Percentiles rank a stretch among this genome's conserved stretches.
phyloP scores from a whole-genome alignment of 495 filamentous ascomycete species.

The Xanthoparmelia taractica region DNA sequence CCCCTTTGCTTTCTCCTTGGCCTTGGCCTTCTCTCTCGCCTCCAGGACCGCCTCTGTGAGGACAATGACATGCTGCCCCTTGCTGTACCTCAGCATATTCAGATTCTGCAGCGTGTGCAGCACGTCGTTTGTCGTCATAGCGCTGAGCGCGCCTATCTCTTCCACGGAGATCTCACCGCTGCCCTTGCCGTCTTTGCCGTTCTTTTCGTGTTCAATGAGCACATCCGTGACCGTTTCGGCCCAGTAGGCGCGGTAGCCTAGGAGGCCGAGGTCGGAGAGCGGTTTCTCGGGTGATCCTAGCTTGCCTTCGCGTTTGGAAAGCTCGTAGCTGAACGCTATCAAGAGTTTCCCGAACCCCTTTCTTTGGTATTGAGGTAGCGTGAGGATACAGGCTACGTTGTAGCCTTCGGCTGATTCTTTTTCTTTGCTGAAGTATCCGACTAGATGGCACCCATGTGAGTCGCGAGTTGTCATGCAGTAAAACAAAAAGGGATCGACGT shows the following conservation, averaged over 20 bases:
- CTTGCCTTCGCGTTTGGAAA: conserved; percentile 89
- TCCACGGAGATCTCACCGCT: conserved; percentile 63
- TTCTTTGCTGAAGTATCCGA: conserved; percentile 97
- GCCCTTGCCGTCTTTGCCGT: conserved; percentile 27
- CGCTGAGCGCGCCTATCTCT: conserved; percentile 63
- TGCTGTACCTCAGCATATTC: conserved; percentile 89
- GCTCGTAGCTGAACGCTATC: conserved; percentile 96
- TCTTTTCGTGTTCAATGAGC: conserved; percentile 48
- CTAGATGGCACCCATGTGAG: conserved; percentile 80
- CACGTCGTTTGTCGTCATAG: conserved; percentile 95
- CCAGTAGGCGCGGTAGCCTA: conserved; percentile 95
- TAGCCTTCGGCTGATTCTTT: conserved; percentile 94
- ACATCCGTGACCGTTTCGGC: conserved; percentile 84
- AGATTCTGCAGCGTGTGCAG: conserved; percentile 86
- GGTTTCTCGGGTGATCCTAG: conserved; percentile 95
- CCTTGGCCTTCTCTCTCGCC: conserved; percentile 60
- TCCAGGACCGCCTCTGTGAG: conserved; percentile 73
- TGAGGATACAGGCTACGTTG: conserved; percentile 96
- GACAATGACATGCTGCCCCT: conserved; percentile 88
- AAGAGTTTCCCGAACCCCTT: conserved; percentile 87
- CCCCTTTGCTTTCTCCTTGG: conserved; percentile 67
- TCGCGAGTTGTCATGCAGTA: conserved; percentile 93
- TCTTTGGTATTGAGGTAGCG: conserved; percentile 88
- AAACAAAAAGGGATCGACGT: conserved; percentile 96
- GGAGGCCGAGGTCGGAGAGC: conserved; percentile 81